Conservation (phyloP, 768 basidiomycete species). For the button mushroom (Agaricus bisporus) region DNA sequence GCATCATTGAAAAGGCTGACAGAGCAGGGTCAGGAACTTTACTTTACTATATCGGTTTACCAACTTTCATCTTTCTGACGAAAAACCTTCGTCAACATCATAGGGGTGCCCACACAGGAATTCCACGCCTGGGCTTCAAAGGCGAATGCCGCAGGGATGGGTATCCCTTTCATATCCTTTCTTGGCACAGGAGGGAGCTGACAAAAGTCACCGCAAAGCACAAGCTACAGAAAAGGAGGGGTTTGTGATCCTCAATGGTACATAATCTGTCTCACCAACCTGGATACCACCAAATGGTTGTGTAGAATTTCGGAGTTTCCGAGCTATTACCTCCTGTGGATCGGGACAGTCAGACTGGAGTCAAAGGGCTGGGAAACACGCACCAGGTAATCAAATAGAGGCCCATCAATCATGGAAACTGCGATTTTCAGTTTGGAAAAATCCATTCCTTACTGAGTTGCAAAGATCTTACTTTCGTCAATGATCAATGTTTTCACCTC, state of each 20-base stretch:
- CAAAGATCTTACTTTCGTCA: slow-evolving; percentile 63
- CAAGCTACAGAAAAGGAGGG: slow-evolving; percentile 40
- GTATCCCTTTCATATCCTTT: slow-evolving; percentile 38
- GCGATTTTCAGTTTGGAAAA: background rate
- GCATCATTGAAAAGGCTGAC: slow-evolving; percentile 71
- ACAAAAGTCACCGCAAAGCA: slow-evolving; percentile 86
- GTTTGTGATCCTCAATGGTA: background rate
- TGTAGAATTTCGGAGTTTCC: slow-evolving; percentile 41
- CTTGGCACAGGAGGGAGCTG: slow-evolving; percentile 80
- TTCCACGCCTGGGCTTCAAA: slow-evolving; percentile 81
- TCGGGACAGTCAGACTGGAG: background rate
- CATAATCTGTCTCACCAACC: slow-evolving; percentile 26
- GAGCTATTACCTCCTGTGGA: slow-evolving; percentile 56
- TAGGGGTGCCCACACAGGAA: slow-evolving; percentile 49
- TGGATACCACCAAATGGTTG: slow-evolving; percentile 85
- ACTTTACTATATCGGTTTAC: background rate
- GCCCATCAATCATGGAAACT: slow-evolving; percentile 91
- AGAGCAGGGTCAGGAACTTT: background rate
- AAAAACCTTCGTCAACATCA: slow-evolving; percentile 70
- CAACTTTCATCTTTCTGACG: slow-evolving; percentile 78
- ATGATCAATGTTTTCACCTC: slow-evolving; percentile 63
- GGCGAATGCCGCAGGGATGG: slow-evolving; percentile 54
- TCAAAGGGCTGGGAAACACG: slow-evolving; percentile 6
- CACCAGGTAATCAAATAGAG: slow-evolving; percentile 77
- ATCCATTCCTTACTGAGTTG: background rate